Evolutionary conservation across 2,329 filamentous ascomycete genomes (phyloP), one percentile per base, ranked within the genome.

Genomic region (Amesomyces nigricolor): DNA sequence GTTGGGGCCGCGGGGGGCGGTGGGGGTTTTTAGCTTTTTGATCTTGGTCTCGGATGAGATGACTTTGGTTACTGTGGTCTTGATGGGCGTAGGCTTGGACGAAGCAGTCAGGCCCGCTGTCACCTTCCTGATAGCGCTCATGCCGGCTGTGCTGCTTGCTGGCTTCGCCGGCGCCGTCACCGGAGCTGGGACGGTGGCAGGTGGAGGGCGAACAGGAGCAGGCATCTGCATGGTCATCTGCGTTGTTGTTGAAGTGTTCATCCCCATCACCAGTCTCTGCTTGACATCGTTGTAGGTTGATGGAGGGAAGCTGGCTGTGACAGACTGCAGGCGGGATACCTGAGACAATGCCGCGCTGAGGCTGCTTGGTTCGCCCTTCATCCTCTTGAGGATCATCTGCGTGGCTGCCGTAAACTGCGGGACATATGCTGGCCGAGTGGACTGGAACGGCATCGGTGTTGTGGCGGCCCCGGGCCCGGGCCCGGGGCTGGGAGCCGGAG

Each of bases 361-460:
- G 50, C 66, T 70, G 42, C 64, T 67, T 1, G 68, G 63, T 39
- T 71, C 69, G 22, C 65, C 68, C 35, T 67, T 70, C 22, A 74
- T 69, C 2, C 71, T 63, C 47, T 71, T 68, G 3, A 74, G 63
- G 8, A 74, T 74, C 70, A 74, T 68, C 58, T 73, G 68, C 0
- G 72, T 74, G 1, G 71, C 66, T 8, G 70, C 67, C 0, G 69
- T 63, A 47, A 68, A 68, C 52, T 68, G 66, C 3, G 64, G 64
- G 11, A 65, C 56, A 52, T 68, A 68, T 14, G 51, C 57, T 2
- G 61, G 59, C 17, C 58, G 60, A 16, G 58, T 45, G 14, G 58
- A 16, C 11, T 58, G 48, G 35, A 51, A 42, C 5, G 47, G 46
- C 14, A 55, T 6, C 17, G 16, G 11, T 0, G 57, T 38, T 5